Evolutionary conservation across 2,329 filamentous ascomycete genomes (phyloP), one percentile per base, ranked within the genome.

Genomic region (Fusarium caatingaense): DNA sequence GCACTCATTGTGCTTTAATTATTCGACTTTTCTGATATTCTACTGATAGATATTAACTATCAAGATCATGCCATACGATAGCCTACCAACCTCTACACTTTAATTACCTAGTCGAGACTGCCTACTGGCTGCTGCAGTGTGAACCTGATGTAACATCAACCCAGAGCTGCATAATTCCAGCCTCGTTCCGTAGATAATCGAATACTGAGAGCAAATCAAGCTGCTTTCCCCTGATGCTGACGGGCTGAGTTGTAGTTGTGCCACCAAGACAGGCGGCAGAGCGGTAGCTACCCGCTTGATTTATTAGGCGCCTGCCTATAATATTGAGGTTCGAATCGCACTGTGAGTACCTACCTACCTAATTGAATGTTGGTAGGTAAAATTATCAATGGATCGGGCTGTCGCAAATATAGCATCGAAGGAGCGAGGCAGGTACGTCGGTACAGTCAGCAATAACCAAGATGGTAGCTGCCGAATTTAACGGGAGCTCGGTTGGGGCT

Each of bases 321-420:
- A 18, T n/a, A 37, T 37, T 37, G 34, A 37, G 34, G 10, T n/a
- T n/a, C 11, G 10, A 12, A 37, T 37, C 18, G 34, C 34, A 37
- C 34, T 37, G 34, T 37, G 34, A 27, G 25, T 27, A 27, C 25
- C 25, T 27, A 23, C 4, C 21, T 23, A 27, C 25, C 25, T 27
- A 27, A 27, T 9, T 27, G 25, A 27, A 27, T 27, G 25, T 23
- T 23, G 21, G 21, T 27, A 27, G 25, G 25, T 27, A 27, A 27
- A 27, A 27, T 27, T 37, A 37, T 37, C 18, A 37, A 37, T 12
- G 6, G 18, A 37, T 46, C 42, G n/a, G n/a, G n/a, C n/a, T 63
- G 70, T 66, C 56, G 53, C 71, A 74, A 72, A 72, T 70, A 72
- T 73, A 74, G 72, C 57, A 73, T 47, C 50, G 6, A 18, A 23